Conservation (phyloP, 1,284 basidiomycete species). For the Ganoderma resinaceum region DNA sequence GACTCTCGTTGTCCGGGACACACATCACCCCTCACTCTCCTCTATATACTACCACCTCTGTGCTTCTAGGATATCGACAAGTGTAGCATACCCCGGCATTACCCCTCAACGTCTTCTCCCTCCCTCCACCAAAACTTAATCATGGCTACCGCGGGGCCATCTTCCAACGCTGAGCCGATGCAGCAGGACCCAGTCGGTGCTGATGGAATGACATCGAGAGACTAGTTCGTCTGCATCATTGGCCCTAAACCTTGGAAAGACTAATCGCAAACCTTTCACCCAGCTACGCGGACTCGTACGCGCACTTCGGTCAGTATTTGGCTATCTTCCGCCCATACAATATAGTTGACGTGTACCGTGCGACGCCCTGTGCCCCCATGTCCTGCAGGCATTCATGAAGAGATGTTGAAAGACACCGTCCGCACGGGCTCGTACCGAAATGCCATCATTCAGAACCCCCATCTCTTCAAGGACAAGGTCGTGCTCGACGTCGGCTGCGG, state of each 20-base stretch:
- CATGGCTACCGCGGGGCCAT: slow-evolving; percentile 53
- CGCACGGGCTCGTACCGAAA: slow-evolving; percentile 96
- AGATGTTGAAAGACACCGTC: slow-evolving; percentile 99
- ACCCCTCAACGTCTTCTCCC: not conserved
- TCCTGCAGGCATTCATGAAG: slow-evolving; percentile 86
- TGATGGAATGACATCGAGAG: slow-evolving; percentile 74
- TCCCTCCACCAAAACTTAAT: slow-evolving; percentile 15
- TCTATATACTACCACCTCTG: not conserved
- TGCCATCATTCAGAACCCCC: slow-evolving; percentile 94
- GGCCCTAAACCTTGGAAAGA: slow-evolving; percentile 24
- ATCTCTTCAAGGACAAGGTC: slow-evolving; percentile 96
- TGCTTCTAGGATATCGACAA: slow-evolving; percentile 2
- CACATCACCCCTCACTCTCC: not conserved
- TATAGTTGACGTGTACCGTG: not conserved
- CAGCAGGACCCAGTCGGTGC: slow-evolving; percentile 35
- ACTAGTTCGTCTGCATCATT: slow-evolving; percentile 70
- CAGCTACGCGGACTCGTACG: slow-evolving; percentile 92
- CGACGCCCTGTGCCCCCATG: slow-evolving; percentile 14
- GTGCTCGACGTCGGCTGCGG: slow-evolving; percentile 99
- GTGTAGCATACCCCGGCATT: slow-evolving; percentile 25
- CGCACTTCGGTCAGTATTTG: slow-evolving; percentile 82
- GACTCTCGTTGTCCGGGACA: not conserved
- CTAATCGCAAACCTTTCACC: slow-evolving; percentile 41
- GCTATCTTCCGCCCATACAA: not conserved
- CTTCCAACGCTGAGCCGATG: slow-evolving; percentile 44